Percentiles rank a stretch among this genome's conserved stretches.
phyloP scores from a whole-genome alignment of 345 rosid genomes.

The Hirschfeldia incana region DNA sequence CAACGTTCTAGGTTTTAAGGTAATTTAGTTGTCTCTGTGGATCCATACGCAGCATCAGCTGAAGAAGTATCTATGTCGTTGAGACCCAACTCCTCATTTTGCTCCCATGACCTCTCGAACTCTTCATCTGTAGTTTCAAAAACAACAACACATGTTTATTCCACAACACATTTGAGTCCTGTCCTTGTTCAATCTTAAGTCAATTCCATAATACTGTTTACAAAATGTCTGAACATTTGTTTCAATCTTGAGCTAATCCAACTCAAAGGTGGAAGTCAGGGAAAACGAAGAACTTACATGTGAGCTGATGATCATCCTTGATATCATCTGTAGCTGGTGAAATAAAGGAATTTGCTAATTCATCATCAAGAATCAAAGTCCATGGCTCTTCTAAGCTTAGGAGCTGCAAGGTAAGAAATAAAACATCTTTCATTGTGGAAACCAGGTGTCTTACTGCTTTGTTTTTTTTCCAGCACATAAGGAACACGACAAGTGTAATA shows the following conservation, averaged over 20 bases:
- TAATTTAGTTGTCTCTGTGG: slow-evolving; percentile 13
- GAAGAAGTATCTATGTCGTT: slow-evolving; percentile 87
- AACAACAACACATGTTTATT: slow-evolving; percentile 2
- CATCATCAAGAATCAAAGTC: slow-evolving; percentile 84
- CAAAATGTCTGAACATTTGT: background rate
- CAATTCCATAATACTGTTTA: background rate
- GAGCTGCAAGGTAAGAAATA: slow-evolving; percentile 49
- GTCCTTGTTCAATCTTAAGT: background rate
- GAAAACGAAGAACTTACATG: slow-evolving; percentile 47
- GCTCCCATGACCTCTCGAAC: slow-evolving; percentile 88
- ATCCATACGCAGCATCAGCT: slow-evolving; percentile 78
- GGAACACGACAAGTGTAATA: background rate
- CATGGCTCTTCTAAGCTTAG: slow-evolving; percentile 66
- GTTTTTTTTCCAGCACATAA: background rate
- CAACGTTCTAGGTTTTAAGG: background rate
- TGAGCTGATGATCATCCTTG: slow-evolving; percentile 79
- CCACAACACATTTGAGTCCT: background rate
- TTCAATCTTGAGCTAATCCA: background rate
- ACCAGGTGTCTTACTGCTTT: background rate
- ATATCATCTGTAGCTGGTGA: slow-evolving; percentile 80
- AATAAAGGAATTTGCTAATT: slow-evolving; percentile 86
- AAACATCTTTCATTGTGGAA: background rate
- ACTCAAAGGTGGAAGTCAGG: background rate
- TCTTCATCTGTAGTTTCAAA: slow-evolving; percentile 61
- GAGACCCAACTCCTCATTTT: slow-evolving; percentile 89